Evolutionary conservation across 1,139 yeast species (phyloP), one percentile per base, ranked within the genome.

Genomic region (Pichia sp.): DNA sequence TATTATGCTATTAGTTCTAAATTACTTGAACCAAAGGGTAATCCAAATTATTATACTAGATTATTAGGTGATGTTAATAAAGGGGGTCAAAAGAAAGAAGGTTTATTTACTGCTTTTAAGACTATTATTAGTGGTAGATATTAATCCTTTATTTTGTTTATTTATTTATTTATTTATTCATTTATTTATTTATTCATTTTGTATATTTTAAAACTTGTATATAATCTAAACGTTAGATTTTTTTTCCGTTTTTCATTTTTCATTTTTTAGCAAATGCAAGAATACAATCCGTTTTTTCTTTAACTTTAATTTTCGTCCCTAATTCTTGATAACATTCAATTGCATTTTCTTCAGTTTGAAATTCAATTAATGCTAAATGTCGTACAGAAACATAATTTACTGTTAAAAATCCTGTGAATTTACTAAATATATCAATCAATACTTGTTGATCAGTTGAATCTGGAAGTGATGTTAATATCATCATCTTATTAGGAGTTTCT

Each of bases 281-380:
- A 24, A 56, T 52, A 31, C 72, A 64, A 29, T 58, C 58, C 4
- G 52, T 48, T 12, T 63, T 75, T 3, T 37, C 46, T 10, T 64
- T 65, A 27, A 77, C 53, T 10, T 47, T 55, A 38, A 74, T 51
- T 0, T 58, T 58, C 6, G 54, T 55, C 1, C 74, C 71, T 4
- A 69, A 58, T 12, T 49, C 54, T 11, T 69, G 67, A 47, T 69
- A 64, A 4, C 76, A 77, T 2, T 57, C 61, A 1, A 71, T 63
- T 0, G 87, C 81, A 37, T 69, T 68, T 5, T 60, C 63, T 27
- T 78, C 82, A 6, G 68, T 65, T 31, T 75, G 80, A 60, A 81
- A 92, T 56, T 92, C 97, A 11, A 92, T 74, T 62, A 92, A 84
- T 7, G 94, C 95, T 44, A 92, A 75, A 37, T 76, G 74, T 40